Percentiles rank a stretch among this genome's conserved stretches.
Conservation (phyloP, 495 filamentous ascomycete species). For the Lichenothelia convexa region DNA sequence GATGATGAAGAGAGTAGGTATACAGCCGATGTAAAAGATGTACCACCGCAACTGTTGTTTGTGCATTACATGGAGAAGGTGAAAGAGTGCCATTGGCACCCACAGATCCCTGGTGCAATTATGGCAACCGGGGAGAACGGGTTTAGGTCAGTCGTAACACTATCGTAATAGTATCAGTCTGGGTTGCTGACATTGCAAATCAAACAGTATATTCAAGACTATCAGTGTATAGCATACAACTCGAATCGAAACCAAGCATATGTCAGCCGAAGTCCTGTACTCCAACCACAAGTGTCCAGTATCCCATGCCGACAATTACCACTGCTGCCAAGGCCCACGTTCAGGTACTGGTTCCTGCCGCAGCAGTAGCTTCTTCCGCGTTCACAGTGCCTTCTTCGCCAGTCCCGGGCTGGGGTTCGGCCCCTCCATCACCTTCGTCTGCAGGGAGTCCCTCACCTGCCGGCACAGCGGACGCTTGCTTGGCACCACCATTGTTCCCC, state of each 20-base stretch:
- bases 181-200: conserved; percentile 11
- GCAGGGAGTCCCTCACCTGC: too few relatives aligned
- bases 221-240: conserved; percentile 38
- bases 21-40: conserved; percentile 68
- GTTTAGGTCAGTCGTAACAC: conserved; percentile 41
- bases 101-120: conserved; percentile 79
- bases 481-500: too few relatives aligned
- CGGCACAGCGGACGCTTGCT: too few relatives aligned
- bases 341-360: too few relatives aligned
- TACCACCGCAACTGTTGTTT: conserved; percentile 88
- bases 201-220: conserved; percentile 39
- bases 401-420: too few relatives aligned
- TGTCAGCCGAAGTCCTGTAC: neutral
- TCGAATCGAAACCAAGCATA: neutral
- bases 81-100: conserved; percentile 95
- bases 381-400: too few relatives aligned
- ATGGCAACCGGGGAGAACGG: conserved; percentile 77
- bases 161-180: neutral
- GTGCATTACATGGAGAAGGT: conserved; percentile 88
- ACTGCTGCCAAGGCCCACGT: too few relatives aligned
- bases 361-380: too few relatives aligned
- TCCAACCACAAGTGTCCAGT: too few relatives aligned
- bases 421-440: too few relatives aligned
- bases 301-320: too few relatives aligned
- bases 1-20: conserved; percentile 92